phyloP scores from a whole-genome alignment of 2,329 filamentous ascomycete genomes.

The Capronia epimyces region DNA sequence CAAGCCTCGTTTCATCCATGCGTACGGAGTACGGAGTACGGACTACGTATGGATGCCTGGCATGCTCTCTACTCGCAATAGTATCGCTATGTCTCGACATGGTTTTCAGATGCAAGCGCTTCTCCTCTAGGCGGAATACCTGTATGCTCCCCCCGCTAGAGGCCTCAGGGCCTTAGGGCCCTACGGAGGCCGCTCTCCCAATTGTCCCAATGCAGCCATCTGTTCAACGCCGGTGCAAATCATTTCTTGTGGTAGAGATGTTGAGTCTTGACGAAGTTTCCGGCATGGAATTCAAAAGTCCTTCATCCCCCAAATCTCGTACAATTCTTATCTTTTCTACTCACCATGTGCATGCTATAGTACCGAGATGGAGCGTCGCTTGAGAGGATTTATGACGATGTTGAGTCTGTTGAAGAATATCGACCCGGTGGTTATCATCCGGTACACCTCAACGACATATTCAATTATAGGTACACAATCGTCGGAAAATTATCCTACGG shows the following conservation, averaged over 20 bases:
- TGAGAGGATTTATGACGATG: constrained; percentile 27
- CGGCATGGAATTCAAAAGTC: background rate
- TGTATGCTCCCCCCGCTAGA: too few relatives aligned
- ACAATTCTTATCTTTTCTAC: background rate
- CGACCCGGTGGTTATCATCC: constrained; percentile 34
- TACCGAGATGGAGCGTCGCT: background rate
- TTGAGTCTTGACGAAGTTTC: background rate
- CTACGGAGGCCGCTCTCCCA: too few relatives aligned
- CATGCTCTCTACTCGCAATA: too few relatives aligned
- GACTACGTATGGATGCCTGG: too few relatives aligned
- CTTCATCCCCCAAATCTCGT: background rate
- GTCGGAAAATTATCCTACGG: constrained; percentile 42
- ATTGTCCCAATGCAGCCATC: too few relatives aligned
- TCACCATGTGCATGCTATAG: background rate
- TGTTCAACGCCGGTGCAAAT: background rate
- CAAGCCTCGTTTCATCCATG: too few relatives aligned
- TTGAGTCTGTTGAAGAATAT: constrained; percentile 32
- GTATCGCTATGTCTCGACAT: too few relatives aligned
- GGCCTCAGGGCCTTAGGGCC: too few relatives aligned
- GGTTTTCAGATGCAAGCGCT: too few relatives aligned
- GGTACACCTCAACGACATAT: constrained; percentile 31
- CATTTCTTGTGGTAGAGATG: background rate
- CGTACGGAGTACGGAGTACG: too few relatives aligned
- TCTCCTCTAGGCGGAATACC: too few relatives aligned
- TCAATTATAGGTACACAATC: constrained; percentile 35